These are phyloP conservation scores for Gamarada debralockiae DNA, from an alignment of 495 filamentous ascomycete species.

Conservation along the genomic window DNA sequence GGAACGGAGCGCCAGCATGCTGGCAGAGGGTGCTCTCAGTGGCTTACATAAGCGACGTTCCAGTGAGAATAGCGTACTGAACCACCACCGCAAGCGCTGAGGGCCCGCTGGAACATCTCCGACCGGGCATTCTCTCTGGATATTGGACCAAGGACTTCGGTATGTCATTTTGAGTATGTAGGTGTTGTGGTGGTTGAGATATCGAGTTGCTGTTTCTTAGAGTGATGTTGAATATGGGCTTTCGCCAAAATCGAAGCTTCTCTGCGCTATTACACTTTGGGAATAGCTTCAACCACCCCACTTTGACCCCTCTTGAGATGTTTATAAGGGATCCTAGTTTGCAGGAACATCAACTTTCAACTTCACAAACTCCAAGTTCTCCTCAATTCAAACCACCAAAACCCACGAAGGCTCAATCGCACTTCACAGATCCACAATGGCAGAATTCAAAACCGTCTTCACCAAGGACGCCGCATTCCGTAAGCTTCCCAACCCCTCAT, in stretches of 20 bases:
- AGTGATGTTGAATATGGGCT: no score
- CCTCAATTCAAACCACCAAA: not conserved
- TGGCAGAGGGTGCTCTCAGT: no score
- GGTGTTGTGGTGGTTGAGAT: slow-evolving; percentile 16
- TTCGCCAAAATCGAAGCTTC: no score
- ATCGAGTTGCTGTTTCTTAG: not conserved
- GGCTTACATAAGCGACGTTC: slow-evolving; percentile 1
- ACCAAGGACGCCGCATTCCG: slow-evolving; percentile 51
- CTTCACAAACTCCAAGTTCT: not conserved
- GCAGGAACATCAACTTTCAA: no score
- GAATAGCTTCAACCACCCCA: no score
- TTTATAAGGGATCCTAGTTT: no score
- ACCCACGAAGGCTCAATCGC: not conserved
- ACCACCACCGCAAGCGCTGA: not conserved
- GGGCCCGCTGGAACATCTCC: not conserved
- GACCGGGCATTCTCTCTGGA: slow-evolving; percentile 22
- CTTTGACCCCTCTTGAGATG: not conserved
- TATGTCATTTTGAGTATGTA: not conserved
- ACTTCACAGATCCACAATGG: slow-evolving; percentile 15
- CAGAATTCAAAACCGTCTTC: slow-evolving; percentile 35
- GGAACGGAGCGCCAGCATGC: no score
- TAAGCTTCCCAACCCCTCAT: slow-evolving; percentile 31
- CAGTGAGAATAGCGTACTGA: not conserved
- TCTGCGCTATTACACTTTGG: no score
- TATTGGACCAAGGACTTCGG: not conserved